Conservation (phyloP, 2,329 filamentous ascomycete species). For the Fusarium keratoplasticum region DNA sequence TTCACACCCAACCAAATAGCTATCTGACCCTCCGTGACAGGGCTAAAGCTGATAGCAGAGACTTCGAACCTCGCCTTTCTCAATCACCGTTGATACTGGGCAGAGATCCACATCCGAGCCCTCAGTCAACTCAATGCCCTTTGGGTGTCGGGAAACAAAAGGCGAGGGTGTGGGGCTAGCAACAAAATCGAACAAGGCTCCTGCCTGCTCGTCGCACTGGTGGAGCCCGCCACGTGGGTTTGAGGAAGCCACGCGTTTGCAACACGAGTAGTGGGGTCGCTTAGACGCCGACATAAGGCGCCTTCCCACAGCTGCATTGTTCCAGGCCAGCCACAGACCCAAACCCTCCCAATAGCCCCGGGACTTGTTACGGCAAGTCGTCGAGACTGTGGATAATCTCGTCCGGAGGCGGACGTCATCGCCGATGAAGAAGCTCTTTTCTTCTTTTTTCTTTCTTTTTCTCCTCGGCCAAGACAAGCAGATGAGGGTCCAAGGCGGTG, state of each 20-base stretch:
- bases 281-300: constrained; percentile 6
- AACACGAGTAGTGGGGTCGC: constrained; percentile 40
- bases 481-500: neutral
- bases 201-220: constrained; percentile 23
- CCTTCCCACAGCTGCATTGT: constrained; percentile 8
- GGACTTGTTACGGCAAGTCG: constrained; percentile 19
- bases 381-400: constrained; percentile 11
- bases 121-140: neutral
- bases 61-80: neutral
- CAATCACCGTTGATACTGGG: neutral
- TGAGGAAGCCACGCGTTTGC: constrained; percentile 41
- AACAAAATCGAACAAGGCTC: constrained; percentile 9
- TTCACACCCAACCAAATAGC: constrained; percentile 7
- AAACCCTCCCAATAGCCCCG: constrained; percentile 7
- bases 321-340: constrained; percentile 30
- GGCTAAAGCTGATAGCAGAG: neutral
- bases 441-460: neutral
- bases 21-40: neutral
- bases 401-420: constrained; percentile 1
- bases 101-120: neutral
- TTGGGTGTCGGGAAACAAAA: neutral
- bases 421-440: neutral
- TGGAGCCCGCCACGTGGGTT: constrained; percentile 46
- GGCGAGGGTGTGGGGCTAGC: constrained; percentile 34
- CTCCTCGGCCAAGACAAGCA: constrained; percentile 2